These are phyloP conservation scores for Linnemannia zychae DNA, from an alignment of 192 early-diverging fungal genomes.

Conservation along the genomic window DNA sequence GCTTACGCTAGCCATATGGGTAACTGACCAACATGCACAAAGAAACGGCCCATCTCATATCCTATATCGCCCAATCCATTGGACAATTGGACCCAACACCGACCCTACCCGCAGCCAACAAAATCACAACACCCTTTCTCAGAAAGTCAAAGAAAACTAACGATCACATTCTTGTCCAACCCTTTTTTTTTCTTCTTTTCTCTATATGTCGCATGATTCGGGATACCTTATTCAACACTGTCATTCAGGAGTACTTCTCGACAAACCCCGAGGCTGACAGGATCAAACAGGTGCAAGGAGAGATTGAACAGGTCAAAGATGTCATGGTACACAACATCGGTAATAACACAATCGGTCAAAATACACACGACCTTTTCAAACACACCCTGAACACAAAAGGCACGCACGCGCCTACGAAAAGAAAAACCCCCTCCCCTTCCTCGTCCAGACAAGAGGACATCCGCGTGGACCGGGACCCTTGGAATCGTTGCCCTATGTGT, in stretches of 20 bases:
- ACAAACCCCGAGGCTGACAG: constrained; percentile 78
- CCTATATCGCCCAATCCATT: no score
- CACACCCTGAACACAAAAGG: neutral
- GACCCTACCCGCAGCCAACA: no score
- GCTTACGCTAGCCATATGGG: neutral
- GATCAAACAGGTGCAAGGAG: constrained; percentile 86
- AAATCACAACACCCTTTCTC: neutral
- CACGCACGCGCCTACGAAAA: neutral
- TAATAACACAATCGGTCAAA: constrained; percentile 21
- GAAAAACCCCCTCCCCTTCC: neutral
- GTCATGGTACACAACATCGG: constrained; percentile 96
- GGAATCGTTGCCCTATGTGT: neutral
- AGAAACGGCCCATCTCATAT: neutral
- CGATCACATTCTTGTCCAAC: neutral
- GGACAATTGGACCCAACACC: no score
- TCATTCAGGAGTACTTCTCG: constrained; percentile 76
- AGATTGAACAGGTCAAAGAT: constrained; percentile 94
- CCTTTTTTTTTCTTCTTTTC: neutral
- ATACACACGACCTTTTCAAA: no score
- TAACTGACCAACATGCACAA: constrained; percentile 2
- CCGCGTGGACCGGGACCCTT: neutral
- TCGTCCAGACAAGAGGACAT: neutral
- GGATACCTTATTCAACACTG: neutral
- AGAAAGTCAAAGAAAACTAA: neutral
- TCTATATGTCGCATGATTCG: neutral